Base-by-base conservation (phyloP, 2,329 filamentous ascomycete species). In the Furcasterigmium sp. region DNA sequence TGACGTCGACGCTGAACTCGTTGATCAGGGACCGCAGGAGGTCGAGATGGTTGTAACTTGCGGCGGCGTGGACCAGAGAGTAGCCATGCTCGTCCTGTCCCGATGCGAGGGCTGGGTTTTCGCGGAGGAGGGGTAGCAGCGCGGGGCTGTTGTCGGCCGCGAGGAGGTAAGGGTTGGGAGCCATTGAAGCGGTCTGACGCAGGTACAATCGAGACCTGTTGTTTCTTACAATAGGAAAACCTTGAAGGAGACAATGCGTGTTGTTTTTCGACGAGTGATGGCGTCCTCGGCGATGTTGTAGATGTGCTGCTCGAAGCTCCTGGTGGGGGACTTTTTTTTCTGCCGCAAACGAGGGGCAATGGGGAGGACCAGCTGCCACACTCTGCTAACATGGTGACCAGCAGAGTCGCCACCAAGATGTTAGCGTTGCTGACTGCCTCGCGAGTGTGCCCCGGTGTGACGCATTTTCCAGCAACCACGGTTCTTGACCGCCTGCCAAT, bases 61-160 rank as follows among this genome's bases (percentile, higher is more conserved):
- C 84, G 14, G 91, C 89, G 41, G 93, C 93, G 65, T 98, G 93
- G 39, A 97, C 72, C 20, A 97, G 80, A 37, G 90, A 95, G 70
- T 98, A 98, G 56, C 93, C 93, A 58, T 96, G 86, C 46, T 85
- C 82, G 64, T 98, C 93, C 67, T 95, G 88, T 41, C 76, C 69
- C 3, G 82, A 78, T 42, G 93, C 91, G 42, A 95, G 72, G n/a
- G 78, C 67, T 26, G 89, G 87, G 53, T 89, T 78, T 48, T 82
- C 71, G 50, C 79, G 78, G 41, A 98, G 82, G 53, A 91, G 80
- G 45, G 81, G 72, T 48, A 95, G 72, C 43, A 98, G 80, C 36
- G 78, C 73, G 34, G 80, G 68, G 41, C 85, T 85, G 57, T 89
- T 85, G 62, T 95, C 91, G 47, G 91, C 87, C 32, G 91, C 91